These are phyloP conservation scores for Rhizopogon vinicolor DNA, from an alignment of 768 basidiomycete genomes.

Conservation along the genomic window DNA sequence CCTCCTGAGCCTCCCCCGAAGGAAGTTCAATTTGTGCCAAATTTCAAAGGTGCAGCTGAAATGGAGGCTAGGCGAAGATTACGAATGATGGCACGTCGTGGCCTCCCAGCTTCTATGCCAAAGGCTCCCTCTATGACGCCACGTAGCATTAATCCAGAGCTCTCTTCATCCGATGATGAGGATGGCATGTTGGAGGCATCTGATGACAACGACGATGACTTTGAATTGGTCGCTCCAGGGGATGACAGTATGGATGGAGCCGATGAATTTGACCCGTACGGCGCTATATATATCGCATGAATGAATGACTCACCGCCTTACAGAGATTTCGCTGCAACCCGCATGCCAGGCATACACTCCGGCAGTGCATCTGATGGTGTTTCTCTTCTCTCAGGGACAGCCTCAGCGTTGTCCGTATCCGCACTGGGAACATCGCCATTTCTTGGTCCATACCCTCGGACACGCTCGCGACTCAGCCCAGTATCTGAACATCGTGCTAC, in stretches of 20 bases:
- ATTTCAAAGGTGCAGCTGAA: slow-evolving; percentile 80
- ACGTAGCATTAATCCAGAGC: slow-evolving; percentile 42
- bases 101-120: slow-evolving; percentile 25
- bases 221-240: slow-evolving; percentile 43
- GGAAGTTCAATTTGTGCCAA: slow-evolving; percentile 63
- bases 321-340: slow-evolving; percentile 68
- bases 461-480: slow-evolving; percentile 54
- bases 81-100: slow-evolving; percentile 60
- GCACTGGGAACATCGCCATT: slow-evolving; percentile 45
- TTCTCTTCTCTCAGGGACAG: slow-evolving; percentile 53
- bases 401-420: slow-evolving; percentile 51
- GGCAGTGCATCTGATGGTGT: slow-evolving; percentile 61
- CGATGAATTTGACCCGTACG: slow-evolving; percentile 81
- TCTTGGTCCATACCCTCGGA: slow-evolving; percentile 27
- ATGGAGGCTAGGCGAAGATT: slow-evolving; percentile 72
- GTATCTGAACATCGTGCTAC: slow-evolving; percentile 48
- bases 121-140: slow-evolving; percentile 18
- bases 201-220: slow-evolving; percentile 51
- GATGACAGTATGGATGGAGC: slow-evolving; percentile 55
- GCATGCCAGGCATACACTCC: slow-evolving; percentile 42
- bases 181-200: slow-evolving; percentile 34
- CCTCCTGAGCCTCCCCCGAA: slow-evolving; percentile 39
- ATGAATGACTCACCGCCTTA: background rate
- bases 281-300: slow-evolving; percentile 1
- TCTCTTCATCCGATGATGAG: slow-evolving; percentile 50